Base-by-base conservation (phyloP, 2,329 filamentous ascomycete genomes). In the Neofusicoccum kwambonambiense region DNA sequence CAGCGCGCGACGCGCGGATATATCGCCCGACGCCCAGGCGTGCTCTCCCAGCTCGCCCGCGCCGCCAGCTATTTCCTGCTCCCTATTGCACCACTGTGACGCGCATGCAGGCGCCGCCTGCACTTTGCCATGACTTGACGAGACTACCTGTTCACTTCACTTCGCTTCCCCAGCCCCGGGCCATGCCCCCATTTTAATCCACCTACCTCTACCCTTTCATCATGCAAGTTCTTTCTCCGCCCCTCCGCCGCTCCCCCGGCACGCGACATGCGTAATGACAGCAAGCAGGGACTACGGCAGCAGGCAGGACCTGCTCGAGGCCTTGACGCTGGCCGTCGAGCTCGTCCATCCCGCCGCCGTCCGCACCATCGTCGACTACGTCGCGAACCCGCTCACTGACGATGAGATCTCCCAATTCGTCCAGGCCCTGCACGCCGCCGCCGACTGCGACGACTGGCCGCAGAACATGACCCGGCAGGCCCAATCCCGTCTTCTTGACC, bases 231-330 rank as follows among this genome's bases (percentile, higher is more conserved):
- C 19, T 35, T 35, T 52, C 31, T 45, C 27, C 34, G 27, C 27
- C 7, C 5, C 47, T 13, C 34, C 13, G 2, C 19, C 3, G 37
- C 17, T 3, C 15, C 13, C 52, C 34, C 37, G 1, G 3, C 31
- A 17, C 44, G 7, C 7, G 31, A 12, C 49, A n/a, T 39, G n/a
- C n/a, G 12, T 47, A 34, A 50, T 65, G 45, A 52, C 35, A 15
- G 12, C 45, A 4, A 8, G 15, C 27, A 65, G 54, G 54, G 19
- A 37, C 19, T 47, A 39, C 45, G 11, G 9, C 45, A 35, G 34
- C 54, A 58, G 63, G 39, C 54, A 60, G 47, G 54, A 45, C 44
- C 56, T 65, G 54, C 54, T 65, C 45, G 42, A 44, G 17, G 45
- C 50, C 39, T 35, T 65, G 56, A 45, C 63, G 3, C 44, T 60